Percentiles rank a stretch among this genome's conserved stretches.
These are phyloP conservation scores for Phialophora expanda DNA, from an alignment of 2,329 filamentous ascomycete species.

Conservation along the genomic window DNA sequence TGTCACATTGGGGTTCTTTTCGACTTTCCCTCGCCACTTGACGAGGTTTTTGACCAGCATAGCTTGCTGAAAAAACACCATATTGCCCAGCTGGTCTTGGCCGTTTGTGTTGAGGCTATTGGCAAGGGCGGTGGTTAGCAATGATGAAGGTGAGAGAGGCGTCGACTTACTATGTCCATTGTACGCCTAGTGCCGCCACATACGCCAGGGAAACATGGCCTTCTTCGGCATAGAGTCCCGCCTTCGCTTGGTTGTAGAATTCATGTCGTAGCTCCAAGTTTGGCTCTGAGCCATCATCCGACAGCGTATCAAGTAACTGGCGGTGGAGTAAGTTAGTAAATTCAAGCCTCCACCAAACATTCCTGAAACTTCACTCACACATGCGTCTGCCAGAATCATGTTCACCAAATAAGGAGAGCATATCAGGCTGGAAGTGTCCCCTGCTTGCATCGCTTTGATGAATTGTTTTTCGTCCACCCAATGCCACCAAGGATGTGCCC, in stretches of 20 bases:
- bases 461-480: conserved; percentile 45
- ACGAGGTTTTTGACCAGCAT: conserved; percentile 39
- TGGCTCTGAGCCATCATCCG: conserved; percentile 39
- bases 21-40: conserved; percentile 40
- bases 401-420: conserved; percentile 47
- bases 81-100: conserved; percentile 40
- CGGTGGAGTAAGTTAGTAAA: conserved; percentile 28
- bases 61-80: conserved; percentile 28
- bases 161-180: conserved; percentile 40
- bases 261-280: conserved; percentile 40
- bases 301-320: conserved; percentile 39
- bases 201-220: conserved; percentile 43
- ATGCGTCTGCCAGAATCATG: conserved; percentile 39
- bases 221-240: conserved; percentile 42
- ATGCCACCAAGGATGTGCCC: conserved; percentile 43
- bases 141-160: neutral
- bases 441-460: conserved; percentile 45
- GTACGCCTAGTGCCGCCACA: conserved; percentile 43
- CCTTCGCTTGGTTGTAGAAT: conserved; percentile 46
- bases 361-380: conserved; percentile 40
- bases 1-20: conserved; percentile 18
- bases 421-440: conserved; percentile 34
- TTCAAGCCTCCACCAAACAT: neutral
- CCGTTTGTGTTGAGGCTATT: conserved; percentile 44
- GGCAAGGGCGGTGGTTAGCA: neutral